A percentile compares a stretch with the other conserved stretches of the same genome.
Evolutionary conservation across 768 basidiomycete genomes (phyloP).

Genomic region (Leccinum imitatum): DNA sequence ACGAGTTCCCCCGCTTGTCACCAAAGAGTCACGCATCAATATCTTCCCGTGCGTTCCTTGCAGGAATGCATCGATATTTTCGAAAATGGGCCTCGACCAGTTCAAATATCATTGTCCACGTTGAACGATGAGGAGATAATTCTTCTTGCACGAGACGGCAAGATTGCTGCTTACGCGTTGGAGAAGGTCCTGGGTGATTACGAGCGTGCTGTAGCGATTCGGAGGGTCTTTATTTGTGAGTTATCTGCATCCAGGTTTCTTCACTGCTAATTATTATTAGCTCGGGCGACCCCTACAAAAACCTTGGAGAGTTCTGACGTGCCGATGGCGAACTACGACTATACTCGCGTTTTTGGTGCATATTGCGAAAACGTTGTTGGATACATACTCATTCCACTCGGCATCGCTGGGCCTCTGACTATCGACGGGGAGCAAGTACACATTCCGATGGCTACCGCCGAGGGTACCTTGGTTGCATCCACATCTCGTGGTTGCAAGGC

Average conservation of each 20-base stretch:
- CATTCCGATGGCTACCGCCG: conserved; percentile 99
- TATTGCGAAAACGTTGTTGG: conserved; percentile 99
- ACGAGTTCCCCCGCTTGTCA: conserved; percentile 44
- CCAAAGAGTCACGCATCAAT: conserved; percentile 12
- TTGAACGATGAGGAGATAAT: conserved; percentile 94
- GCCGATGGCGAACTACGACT: conserved; percentile 87
- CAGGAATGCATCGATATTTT: conserved; percentile 81
- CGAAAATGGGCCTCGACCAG: conserved; percentile 66
- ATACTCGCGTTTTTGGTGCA: conserved; percentile 89
- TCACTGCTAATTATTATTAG: too few species aligned
- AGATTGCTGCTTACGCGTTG: conserved; percentile 91
- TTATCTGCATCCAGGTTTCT: background rate
- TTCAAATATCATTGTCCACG: conserved; percentile 52
- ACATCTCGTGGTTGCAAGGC: conserved; percentile 98
- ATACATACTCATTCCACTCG: conserved; percentile 93
- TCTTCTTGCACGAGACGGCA: conserved; percentile 82
- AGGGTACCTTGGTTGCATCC: conserved; percentile 97
- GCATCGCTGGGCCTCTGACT: conserved; percentile 92
- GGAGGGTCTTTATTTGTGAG: conserved; percentile 89
- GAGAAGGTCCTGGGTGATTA: conserved; percentile 93
- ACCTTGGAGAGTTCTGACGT: conserved; percentile 82
- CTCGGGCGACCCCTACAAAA: conserved; percentile 81
- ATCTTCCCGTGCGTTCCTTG: conserved; percentile 47
- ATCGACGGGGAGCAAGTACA: conserved; percentile 83
- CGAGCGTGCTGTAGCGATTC: conserved; percentile 82